phyloP scores from a whole-genome alignment of 2,329 filamentous ascomycete genomes.

The Fusarium fujikuroi region DNA sequence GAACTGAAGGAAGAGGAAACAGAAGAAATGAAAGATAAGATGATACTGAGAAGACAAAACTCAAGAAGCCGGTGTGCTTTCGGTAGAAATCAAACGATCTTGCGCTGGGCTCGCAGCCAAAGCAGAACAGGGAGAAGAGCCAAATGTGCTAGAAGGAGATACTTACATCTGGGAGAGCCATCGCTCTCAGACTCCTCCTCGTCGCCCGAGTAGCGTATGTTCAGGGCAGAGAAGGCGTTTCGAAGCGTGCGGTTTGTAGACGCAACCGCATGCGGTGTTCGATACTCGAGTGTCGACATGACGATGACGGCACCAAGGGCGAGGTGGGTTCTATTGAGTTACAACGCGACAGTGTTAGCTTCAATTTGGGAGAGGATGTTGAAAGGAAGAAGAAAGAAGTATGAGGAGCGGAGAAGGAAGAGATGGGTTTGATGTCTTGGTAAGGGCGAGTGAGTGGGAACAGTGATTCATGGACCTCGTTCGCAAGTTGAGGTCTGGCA shows the following conservation, averaged over 20 bases:
- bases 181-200: conserved; percentile 7
- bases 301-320: neutral
- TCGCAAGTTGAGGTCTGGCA: neutral
- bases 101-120: neutral
- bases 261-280: conserved; percentile 2
- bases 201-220: neutral
- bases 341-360: neutral
- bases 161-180: conserved; percentile 14
- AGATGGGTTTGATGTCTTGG: neutral
- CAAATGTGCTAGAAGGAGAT: neutral
- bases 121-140: neutral
- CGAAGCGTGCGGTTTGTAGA: conserved; percentile 1
- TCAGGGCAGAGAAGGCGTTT: conserved; percentile 14
- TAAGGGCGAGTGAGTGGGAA: neutral
- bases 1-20: neutral
- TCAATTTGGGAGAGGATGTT: neutral
- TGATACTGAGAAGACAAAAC: neutral
- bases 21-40: neutral
- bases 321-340: neutral
- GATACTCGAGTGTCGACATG: conserved; percentile 24
- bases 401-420: neutral
- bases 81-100: neutral
- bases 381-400: neutral
- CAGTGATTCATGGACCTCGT: neutral
- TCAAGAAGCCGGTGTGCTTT: neutral